These are phyloP conservation scores for Acarospora socialis DNA, from an alignment of 2,329 filamentous ascomycete species.

Conservation along the genomic window DNA sequence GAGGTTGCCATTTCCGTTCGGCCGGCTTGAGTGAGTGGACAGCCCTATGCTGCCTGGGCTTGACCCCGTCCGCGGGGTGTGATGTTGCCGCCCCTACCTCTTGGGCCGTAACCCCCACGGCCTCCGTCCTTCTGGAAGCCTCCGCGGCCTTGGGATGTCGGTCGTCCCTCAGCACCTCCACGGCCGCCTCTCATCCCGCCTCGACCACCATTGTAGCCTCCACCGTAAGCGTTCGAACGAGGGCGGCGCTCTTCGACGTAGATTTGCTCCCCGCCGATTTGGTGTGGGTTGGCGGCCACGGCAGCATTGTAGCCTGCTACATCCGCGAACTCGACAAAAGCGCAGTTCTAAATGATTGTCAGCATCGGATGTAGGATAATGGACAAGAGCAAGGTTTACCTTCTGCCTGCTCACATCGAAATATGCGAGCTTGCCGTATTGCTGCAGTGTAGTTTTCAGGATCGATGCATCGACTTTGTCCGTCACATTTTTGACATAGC, in stretches of 20 bases:
- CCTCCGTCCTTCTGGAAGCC: conserved; percentile 56
- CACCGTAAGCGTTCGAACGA: conserved; percentile 55
- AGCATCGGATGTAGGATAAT: conserved; percentile 6
- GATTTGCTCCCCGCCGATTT: conserved; percentile 68
- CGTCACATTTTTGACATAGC: conserved; percentile 91
- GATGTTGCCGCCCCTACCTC: conserved; percentile 45
- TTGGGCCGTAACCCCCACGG: conserved; percentile 51
- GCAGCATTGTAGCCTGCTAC: conserved; percentile 71
- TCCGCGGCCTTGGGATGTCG: conserved; percentile 50
- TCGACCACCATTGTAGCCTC: conserved; percentile 49
- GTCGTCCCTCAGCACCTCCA: conserved; percentile 48
- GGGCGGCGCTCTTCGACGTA: conserved; percentile 79
- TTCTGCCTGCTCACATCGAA: conserved; percentile 56
- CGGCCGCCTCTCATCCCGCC: conserved; percentile 53
- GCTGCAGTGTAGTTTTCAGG: conserved; percentile 54
- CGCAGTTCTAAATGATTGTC: conserved; percentile 57
- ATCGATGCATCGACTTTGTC: conserved; percentile 69
- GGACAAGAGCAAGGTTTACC: conserved; percentile 38
- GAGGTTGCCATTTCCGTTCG: too few species aligned
- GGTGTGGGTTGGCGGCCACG: conserved; percentile 69
- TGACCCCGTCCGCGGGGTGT: conserved; percentile 32
- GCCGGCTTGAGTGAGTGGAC: too few species aligned
- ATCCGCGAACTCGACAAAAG: conserved; percentile 86
- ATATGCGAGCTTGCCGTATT: conserved; percentile 51
- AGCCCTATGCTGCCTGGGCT: conserved; percentile 27